These are phyloP conservation scores for Syzygium jambos DNA, from an alignment of 345 rosid species.

Conservation along the genomic window DNA sequence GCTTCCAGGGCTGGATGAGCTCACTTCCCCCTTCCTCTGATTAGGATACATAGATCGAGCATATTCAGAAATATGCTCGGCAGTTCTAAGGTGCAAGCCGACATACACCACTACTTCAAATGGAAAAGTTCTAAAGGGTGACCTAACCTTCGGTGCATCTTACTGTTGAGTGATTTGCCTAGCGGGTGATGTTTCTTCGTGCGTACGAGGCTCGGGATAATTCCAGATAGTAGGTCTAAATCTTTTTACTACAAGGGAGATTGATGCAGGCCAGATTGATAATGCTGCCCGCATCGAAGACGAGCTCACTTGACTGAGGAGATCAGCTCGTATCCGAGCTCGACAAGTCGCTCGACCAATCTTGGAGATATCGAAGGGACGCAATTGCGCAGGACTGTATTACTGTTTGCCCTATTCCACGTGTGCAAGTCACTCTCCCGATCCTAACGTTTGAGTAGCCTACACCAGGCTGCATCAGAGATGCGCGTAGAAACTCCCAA, in stretches of 20 bases:
- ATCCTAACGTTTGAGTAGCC: too few species aligned
- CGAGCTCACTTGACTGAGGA: too few species aligned
- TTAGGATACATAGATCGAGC: not conserved
- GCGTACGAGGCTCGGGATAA: not conserved
- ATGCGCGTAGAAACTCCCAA: not conserved
- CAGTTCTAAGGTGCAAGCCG: not conserved
- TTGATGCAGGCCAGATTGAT: too few species aligned
- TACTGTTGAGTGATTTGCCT: not conserved
- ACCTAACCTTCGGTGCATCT: not conserved
- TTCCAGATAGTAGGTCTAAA: not conserved
- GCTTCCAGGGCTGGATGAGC: not conserved
- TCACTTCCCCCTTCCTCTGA: not conserved
- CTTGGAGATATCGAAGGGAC: too few species aligned
- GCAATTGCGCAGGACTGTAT: too few species aligned
- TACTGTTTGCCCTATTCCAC: too few species aligned
- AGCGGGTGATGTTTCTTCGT: not conserved
- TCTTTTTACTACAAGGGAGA: not conserved
- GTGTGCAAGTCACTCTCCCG: too few species aligned
- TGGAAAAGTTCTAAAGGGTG: not conserved
- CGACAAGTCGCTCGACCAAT: too few species aligned
- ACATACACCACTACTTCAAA: not conserved
- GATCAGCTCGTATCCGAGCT: too few species aligned
- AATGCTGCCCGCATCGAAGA: too few species aligned
- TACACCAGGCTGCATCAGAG: not conserved
- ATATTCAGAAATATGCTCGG: not conserved